Evolutionary conservation across 2,329 filamentous ascomycete species (phyloP).

Genomic region (Shiraia sp.): DNA sequence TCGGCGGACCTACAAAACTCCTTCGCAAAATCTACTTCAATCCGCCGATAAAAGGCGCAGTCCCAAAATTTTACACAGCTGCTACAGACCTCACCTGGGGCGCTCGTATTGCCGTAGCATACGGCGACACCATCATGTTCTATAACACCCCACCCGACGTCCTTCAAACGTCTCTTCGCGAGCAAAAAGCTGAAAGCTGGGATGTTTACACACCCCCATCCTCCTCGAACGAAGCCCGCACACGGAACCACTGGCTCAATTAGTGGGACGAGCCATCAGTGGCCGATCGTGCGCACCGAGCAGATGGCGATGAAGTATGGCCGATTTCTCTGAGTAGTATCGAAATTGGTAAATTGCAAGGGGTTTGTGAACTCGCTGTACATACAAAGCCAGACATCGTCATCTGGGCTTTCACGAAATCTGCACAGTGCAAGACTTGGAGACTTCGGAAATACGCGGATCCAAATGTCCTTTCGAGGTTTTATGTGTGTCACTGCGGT

Average conservation of each 20-base stretch:
- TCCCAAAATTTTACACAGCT: conserved; percentile 59
- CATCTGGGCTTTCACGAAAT: conserved; percentile 57
- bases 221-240: conserved; percentile 8
- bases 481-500: conserved; percentile 29
- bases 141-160: conserved; percentile 64
- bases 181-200: conserved; percentile 26
- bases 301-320: conserved; percentile 39
- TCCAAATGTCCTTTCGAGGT: conserved; percentile 5
- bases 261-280: conserved; percentile 28
- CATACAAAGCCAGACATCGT: conserved; percentile 50
- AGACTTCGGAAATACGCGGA: conserved; percentile 44
- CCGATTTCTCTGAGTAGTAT: conserved; percentile 56
- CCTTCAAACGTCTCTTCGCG: conserved; percentile 32
- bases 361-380: conserved; percentile 57
- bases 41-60: conserved; percentile 34
- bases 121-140: conserved; percentile 58
- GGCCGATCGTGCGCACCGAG: conserved; percentile 1
- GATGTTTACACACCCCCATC: conserved; percentile 19
- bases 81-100: conserved; percentile 62
- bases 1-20: conserved; percentile 60
- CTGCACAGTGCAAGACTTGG: conserved; percentile 53
- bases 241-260: conserved; percentile 35
- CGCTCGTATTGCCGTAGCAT: conserved; percentile 62
- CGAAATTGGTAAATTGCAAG: conserved; percentile 51
- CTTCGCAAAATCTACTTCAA: conserved; percentile 62